A percentile compares a stretch with the other conserved stretches of the same genome.
These are phyloP conservation scores for Nymphaea colorata DNA, from an alignment of 164 flowering plant genomes.

Conservation along the genomic window DNA sequence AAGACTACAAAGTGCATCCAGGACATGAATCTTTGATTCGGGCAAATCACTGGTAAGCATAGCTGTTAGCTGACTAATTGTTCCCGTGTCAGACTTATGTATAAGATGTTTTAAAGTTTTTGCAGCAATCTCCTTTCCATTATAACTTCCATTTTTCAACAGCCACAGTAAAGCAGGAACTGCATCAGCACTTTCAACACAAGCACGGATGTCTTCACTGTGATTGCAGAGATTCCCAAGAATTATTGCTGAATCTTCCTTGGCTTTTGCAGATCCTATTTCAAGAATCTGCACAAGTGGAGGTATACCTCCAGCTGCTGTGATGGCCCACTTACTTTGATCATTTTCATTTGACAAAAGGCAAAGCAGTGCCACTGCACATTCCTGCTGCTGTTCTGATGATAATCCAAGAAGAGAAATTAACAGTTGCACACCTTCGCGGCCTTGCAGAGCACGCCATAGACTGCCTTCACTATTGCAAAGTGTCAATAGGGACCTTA, in stretches of 20 bases:
- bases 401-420: constrained; percentile 99
- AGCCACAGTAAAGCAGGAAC: constrained; percentile 97
- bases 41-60: constrained; percentile 87
- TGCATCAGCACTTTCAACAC: constrained; percentile 99
- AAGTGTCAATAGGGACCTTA: constrained; percentile 61
- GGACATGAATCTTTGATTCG: constrained; percentile 83
- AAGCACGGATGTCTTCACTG: constrained; percentile 97
- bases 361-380: constrained; percentile 86
- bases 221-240: constrained; percentile 94
- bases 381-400: constrained; percentile 96
- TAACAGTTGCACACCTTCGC: constrained; percentile 94
- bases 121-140: constrained; percentile 92
- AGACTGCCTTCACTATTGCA: constrained; percentile 73
- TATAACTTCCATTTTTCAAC: constrained; percentile 82
- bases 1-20: constrained; percentile 83
- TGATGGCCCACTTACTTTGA: constrained; percentile 98
- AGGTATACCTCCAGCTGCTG: constrained; percentile 99
- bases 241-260: constrained; percentile 91
- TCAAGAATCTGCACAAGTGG: constrained; percentile 98
- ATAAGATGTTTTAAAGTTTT: constrained; percentile 88
- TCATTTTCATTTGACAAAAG: constrained; percentile 87
- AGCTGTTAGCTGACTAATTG: constrained; percentile 95
- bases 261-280: constrained; percentile 88
- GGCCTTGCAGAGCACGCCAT: constrained; percentile 95
- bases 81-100: constrained; percentile 91